A percentile compares a stretch with the other conserved stretches of the same genome.
phyloP scores from a whole-genome alignment of 306 rosid genomes.

The Medicago lupulina region DNA sequence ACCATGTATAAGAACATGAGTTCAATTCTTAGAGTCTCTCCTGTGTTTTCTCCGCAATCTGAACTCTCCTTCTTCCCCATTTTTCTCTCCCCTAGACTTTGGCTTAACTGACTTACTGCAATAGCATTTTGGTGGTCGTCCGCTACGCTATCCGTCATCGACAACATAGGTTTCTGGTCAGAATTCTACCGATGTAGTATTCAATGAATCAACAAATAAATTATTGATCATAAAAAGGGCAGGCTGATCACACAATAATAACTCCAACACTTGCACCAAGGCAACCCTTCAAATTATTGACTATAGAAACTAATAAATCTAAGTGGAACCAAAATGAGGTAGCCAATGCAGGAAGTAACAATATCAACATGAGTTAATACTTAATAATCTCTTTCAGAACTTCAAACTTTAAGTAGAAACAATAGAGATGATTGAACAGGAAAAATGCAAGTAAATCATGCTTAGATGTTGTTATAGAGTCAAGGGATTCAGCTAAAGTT shows the following conservation, averaged over 20 bases:
- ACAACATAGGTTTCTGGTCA: not conserved
- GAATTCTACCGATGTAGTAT: not conserved
- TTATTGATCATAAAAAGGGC: not conserved
- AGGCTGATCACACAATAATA: not conserved
- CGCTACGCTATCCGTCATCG: too few species aligned
- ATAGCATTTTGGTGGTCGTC: too few species aligned
- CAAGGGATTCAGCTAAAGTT: not conserved
- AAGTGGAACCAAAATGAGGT: not conserved
- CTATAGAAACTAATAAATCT: not conserved
- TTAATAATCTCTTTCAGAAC: not conserved
- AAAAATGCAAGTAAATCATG: not conserved
- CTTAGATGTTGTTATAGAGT: not conserved
- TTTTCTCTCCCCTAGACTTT: too few species aligned
- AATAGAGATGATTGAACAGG: not conserved
- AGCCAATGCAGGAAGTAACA: not conserved
- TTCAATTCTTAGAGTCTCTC: too few species aligned
- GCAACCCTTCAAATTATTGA: not conserved
- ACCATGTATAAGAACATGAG: too few species aligned
- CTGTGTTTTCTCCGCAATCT: too few species aligned
- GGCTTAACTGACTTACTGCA: too few species aligned
- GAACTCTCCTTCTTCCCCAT: too few species aligned
- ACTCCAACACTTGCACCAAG: not conserved
- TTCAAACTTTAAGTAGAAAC: constrained; percentile 19
- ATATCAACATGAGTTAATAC: not conserved
- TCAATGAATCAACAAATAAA: not conserved